Base-by-base conservation (phyloP, 805 yeast genomes). In the Debaryomyces castellii region DNA sequence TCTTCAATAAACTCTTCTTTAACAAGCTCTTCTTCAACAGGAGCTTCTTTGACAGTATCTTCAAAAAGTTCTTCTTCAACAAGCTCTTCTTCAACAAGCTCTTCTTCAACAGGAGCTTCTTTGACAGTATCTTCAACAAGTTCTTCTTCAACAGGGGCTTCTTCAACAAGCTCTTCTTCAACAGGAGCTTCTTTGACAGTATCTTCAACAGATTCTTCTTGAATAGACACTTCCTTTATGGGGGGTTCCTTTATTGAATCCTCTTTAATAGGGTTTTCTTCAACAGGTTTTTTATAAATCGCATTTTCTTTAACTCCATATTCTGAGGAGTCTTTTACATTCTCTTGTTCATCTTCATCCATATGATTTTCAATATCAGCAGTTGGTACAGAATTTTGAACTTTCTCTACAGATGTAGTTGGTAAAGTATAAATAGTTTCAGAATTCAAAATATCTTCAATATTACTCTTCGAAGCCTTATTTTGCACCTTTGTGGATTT, bases 1-100 rank as follows among this genome's bases (percentile, higher is more conserved):
- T 28, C 33, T n/a, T 27, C 49, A 11, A n/a, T 36, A 24, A 17
- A 18, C 8, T 38, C 44, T 35, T 41, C 45, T 18, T 32, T 18
- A 24, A 30, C 47, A 40, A 35, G 9, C 30, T 36, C 43, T 39
- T 32, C 40, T 6, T 14, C 48, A 33, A 44, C 18, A 21, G 24
- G 39, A 17, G 14, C 46, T 12, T 47, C 50, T 23, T 49, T 48
- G 17, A n/a, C 40, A 24, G 24, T 17, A 7, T 38, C 40, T 6
- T 14, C 48, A 39, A 44, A 18, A 21, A 24, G 39, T 20, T 20
- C 46, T 12, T 47, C 50, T 28, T 49, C 50, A 7, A 16, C 45
- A 24, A 25, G 42, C 11, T 39, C 44, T 40, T 45, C 46, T 27
- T 34, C 34, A 20, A 16, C 36, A 16, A n/a, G n/a, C n/a, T n/a